A percentile compares a stretch with the other conserved stretches of the same genome.
Evolutionary conservation across 345 rosid species (phyloP).

Genomic region (Pseudoturritis turrita): DNA sequence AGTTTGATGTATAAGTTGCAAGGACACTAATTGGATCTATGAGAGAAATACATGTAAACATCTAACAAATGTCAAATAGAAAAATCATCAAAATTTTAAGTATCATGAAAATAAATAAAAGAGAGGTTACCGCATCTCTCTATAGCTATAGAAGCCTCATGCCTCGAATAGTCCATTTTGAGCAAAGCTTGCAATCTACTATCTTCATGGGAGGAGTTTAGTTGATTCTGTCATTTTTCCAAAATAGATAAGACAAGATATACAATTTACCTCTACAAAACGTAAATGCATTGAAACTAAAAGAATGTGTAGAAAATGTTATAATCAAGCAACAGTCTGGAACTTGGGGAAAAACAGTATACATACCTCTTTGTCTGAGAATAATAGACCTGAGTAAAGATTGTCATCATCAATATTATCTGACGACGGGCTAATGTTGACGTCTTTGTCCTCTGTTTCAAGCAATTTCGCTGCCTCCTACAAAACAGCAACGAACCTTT

Average conservation of each 20-base stretch:
- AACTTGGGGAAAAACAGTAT: not conserved
- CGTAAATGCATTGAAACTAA: not conserved
- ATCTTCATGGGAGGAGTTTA: not conserved
- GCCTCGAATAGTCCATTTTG: not conserved
- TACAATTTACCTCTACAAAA: not conserved
- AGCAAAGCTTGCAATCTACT: not conserved
- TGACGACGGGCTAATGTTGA: not conserved
- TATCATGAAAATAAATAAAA: not conserved
- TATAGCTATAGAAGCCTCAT: conserved; percentile 15
- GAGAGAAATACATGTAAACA: not conserved
- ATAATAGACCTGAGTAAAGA: not conserved
- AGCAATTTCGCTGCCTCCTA: conserved; percentile 5
- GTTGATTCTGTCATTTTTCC: not conserved
- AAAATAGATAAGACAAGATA: not conserved
- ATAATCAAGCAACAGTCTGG: not conserved
- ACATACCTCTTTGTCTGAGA: conserved; percentile 10
- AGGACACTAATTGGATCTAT: not conserved
- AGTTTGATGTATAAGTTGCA: not conserved
- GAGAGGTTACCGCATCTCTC: conserved; percentile 17
- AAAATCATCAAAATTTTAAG: not conserved
- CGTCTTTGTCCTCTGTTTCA: not conserved
- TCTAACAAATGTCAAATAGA: not conserved
- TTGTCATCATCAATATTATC: not conserved
- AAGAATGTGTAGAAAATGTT: not conserved
- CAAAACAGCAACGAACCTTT: not conserved